These are phyloP conservation scores for Leucosporidium yakuticum DNA, from an alignment of 768 basidiomycete species.

Conservation along the genomic window DNA sequence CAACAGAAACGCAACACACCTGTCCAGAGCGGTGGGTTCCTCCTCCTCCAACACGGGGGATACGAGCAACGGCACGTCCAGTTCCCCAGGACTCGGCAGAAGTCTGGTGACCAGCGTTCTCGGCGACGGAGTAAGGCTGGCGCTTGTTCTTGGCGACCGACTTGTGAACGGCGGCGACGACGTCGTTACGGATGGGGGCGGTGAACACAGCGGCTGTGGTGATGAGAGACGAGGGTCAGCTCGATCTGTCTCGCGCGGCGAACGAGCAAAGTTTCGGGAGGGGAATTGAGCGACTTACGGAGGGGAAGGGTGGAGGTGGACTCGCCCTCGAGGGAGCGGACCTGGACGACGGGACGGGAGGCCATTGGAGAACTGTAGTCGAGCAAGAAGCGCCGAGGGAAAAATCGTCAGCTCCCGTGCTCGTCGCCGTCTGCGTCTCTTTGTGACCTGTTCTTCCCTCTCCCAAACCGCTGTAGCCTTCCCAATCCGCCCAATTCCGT, in stretches of 20 bases:
- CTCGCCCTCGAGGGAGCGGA: constrained; percentile 35
- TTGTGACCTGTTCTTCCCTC: too few relatives aligned
- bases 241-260: background rate
- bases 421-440: too few relatives aligned
- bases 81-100: constrained; percentile 99
- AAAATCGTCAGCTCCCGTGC: too few relatives aligned
- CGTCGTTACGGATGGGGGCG: constrained; percentile 96
- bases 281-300: constrained; percentile 12
- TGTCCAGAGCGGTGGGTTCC: constrained; percentile 98
- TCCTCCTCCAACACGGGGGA: constrained; percentile 98
- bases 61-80: constrained; percentile 99
- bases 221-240: background rate
- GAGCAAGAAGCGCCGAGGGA: too few relatives aligned
- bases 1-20: constrained; percentile 48
- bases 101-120: constrained; percentile 98
- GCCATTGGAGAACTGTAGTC: constrained; percentile 22
- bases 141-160: constrained; percentile 54
- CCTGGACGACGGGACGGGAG: constrained; percentile 35
- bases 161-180: constrained; percentile 99
- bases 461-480: too few relatives aligned
- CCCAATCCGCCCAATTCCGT: too few relatives aligned
- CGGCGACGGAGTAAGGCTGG: constrained; percentile 92
- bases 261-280: background rate
- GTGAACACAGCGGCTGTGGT: constrained; percentile 77
- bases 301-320: constrained; percentile 35